Base-by-base conservation (phyloP, 2,329 filamentous ascomycete genomes). In the Cordyceps fumosorosea region DNA sequence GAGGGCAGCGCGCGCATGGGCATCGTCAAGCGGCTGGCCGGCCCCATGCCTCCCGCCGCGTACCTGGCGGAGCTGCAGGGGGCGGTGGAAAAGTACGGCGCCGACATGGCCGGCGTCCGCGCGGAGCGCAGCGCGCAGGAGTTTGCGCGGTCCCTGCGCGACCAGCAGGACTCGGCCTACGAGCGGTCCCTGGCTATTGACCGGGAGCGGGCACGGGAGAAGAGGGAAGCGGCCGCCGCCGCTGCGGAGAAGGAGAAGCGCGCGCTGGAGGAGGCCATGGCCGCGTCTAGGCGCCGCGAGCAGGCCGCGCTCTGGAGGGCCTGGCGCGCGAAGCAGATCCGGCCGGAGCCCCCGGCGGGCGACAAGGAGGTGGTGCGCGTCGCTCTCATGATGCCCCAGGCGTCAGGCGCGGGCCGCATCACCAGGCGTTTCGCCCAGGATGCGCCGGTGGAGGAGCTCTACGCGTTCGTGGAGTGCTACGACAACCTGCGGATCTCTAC, bases 381-480 rank as follows among this genome's bases (percentile, higher is more conserved):
- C 32, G 85, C 84, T 4, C 75, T 88, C 48, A 87, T 85, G 76
- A 83, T 88, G 81, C 84, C 85, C 10, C 78, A 81, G 66, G 73
- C 73, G 34, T 76, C 75, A 0, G 88, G 84, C 5, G 89, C 85
- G 0, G 89, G 91, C 55, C 83, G 93, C 48, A 84, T 96, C 2
- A 84, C 96, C 62, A 84, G 93, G 48, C 84, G 84, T 56, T 98
- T 99, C 72, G 74, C 80, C 0, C 79, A 82, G 1, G 79, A 85
- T n/a, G 85, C 89, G 0, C 81, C 83, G 2, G 78, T 98, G 44
- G 93, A 98, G 72, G 92, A 97, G 69, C 77, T 99, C 6, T 98
- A 98, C 74, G 95, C 93, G 0, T 97, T 96, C 76, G 92, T 98
- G 2, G 95, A 99, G 71, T 98, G 93, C 76, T 88, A 92, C 72